phyloP scores from a whole-genome alignment of 1,139 yeast genomes.

The Candida mesenterica region DNA sequence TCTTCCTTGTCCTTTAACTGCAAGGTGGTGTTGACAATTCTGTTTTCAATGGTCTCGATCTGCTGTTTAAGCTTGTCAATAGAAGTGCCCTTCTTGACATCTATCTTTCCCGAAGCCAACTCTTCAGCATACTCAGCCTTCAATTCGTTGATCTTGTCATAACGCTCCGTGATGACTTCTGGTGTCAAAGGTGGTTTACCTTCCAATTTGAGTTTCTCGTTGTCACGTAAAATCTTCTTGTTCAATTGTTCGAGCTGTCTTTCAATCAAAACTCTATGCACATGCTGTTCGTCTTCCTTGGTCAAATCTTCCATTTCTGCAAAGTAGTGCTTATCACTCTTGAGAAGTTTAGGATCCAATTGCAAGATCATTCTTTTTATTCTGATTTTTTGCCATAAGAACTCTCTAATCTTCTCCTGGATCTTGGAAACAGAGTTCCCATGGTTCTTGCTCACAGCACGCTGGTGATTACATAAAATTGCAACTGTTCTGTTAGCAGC shows the following conservation, averaged over 20 bases:
- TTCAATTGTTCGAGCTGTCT: constrained; percentile 63
- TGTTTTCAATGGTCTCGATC: constrained; percentile 66
- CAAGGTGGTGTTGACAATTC: constrained; percentile 66
- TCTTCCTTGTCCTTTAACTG: constrained; percentile 91
- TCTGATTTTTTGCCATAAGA: constrained; percentile 81
- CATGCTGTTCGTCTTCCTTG: constrained; percentile 58
- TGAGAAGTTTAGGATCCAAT: constrained; percentile 54
- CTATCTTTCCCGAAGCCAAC: constrained; percentile 59
- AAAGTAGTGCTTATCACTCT: constrained; percentile 59
- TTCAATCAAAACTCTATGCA: constrained; percentile 55
- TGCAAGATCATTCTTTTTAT: constrained; percentile 67
- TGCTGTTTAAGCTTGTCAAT: constrained; percentile 76
- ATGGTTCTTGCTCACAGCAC: constrained; percentile 84
- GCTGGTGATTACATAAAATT: constrained; percentile 94
- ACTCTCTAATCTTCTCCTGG: constrained; percentile 70
- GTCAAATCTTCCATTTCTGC: constrained; percentile 69
- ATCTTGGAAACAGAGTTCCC: constrained; percentile 78
- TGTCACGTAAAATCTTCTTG: constrained; percentile 70
- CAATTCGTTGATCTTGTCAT: constrained; percentile 57
- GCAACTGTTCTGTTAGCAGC: constrained; percentile 97
- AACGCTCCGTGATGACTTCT: constrained; percentile 56
- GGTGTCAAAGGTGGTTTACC: constrained; percentile 53
- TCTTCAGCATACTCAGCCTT: constrained; percentile 58
- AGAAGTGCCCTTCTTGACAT: constrained; percentile 49
- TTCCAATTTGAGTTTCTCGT: constrained; percentile 66